A percentile compares a stretch with the other conserved stretches of the same genome.
Evolutionary conservation across 345 rosid genomes (phyloP).

Genomic region (Raphanus sativus): DNA sequence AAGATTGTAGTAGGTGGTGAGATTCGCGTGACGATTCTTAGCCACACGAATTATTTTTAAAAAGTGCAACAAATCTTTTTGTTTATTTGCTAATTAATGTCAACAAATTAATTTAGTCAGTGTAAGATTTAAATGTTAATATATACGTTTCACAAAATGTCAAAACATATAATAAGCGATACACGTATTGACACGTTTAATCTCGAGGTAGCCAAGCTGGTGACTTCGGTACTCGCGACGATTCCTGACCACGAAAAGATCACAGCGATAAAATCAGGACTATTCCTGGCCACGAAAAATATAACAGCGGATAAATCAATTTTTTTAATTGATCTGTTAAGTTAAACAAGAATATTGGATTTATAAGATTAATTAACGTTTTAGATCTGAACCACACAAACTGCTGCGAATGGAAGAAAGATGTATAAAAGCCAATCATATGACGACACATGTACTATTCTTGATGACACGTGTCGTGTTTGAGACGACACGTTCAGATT

Average conservation of each 20-base stretch:
- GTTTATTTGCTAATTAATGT: not conserved
- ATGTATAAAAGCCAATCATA: not conserved
- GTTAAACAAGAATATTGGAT: not conserved
- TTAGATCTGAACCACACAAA: conserved; percentile 23
- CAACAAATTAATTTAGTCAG: not conserved
- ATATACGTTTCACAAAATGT: not conserved
- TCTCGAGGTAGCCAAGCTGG: not conserved
- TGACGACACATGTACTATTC: conserved; percentile 7
- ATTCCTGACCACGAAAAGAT: conserved; percentile 30
- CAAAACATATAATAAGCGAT: not conserved
- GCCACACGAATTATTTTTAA: conserved; percentile 29
- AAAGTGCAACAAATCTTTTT: conserved; percentile 3
- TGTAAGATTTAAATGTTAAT: not conserved
- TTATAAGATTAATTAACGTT: not conserved
- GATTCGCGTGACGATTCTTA: conserved; percentile 27
- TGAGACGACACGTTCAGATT: not conserved
- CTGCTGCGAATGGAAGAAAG: not conserved
- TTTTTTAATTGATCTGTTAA: not conserved
- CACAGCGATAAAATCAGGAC: not conserved
- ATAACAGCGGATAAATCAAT: not conserved
- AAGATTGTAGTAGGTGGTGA: conserved; percentile 2
- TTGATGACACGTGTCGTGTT: conserved; percentile 3
- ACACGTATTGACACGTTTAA: not conserved
- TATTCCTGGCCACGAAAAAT: conserved; percentile 8
- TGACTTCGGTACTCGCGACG: not conserved